Base-by-base conservation (phyloP, 1,284 basidiomycete genomes). In the Paramarasmius palmivorus region DNA sequence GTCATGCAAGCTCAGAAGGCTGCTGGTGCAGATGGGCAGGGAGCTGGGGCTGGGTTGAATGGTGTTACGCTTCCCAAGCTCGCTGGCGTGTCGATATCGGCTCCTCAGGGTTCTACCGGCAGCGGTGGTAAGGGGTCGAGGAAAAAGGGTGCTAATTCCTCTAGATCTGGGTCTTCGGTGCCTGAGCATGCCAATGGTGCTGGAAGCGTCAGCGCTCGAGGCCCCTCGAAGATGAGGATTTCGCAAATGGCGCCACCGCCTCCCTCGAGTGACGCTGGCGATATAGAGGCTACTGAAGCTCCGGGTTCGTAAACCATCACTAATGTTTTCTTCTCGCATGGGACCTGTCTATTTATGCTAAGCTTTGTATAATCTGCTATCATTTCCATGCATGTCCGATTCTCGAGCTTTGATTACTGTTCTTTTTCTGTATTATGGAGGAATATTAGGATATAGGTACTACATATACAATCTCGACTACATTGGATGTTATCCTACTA, bases 161-260 rank as follows among this genome's bases (percentile, higher is more conserved):
- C 82, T 51, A 76, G 83, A 39, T 75, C 79, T 46, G 75, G 74
- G 29, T 84, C 82, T 1, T 72, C 70, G 1, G 72, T 71, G 7
- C 71, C 70, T n/a, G 76, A 79, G 23, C 73, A 74, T 34, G 63
- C 68, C 59, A 42, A 61, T 22, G 57, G 58, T 35, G 51, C 54
- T 19, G 58, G 37, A 34, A 37, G 65, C 50, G 42, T 44, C 20
- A 59, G 60, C 47, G 68, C 72, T 8, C 76, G 76, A 39, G 76
- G 77, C 20, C 78, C 77, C 23, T 79, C 82, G 19, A 84, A 83
- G 64, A 82, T 84, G 82, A 73, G 82, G 53, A 82, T 57, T 14
- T 53, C 49, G 1, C 54, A 55, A 49, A 46, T 55, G 29, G 41
- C 70, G 36, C 74, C 79, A 49, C 68, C 79, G 14, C 72, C 72